Evolutionary conservation across 257 asterid genomes (phyloP).

Genomic region (Orobanche coerulescens): DNA sequence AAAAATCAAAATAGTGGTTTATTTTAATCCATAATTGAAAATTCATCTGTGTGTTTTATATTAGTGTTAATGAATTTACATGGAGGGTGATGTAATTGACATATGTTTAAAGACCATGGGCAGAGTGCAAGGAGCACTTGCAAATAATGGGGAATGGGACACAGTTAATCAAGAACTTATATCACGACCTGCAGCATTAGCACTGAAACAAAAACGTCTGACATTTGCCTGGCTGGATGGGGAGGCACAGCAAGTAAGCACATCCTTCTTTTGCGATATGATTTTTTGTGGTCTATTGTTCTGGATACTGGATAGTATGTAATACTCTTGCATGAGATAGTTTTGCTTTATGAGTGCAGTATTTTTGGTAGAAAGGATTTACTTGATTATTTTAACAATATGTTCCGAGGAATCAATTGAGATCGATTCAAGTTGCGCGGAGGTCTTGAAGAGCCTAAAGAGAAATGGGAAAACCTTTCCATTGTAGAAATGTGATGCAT

Average conservation of each 20-base stretch:
- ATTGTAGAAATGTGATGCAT: neutral
- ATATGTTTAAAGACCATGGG: conserved; percentile 67
- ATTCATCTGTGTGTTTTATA: neutral
- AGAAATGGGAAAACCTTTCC: no score
- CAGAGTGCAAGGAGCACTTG: conserved; percentile 65
- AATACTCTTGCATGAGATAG: no score
- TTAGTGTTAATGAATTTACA: neutral
- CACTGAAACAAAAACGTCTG: conserved; percentile 63
- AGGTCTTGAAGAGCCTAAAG: no score
- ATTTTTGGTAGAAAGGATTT: neutral
- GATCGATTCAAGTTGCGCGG: no score
- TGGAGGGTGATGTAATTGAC: conserved; percentile 27
- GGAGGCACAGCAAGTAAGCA: conserved; percentile 75
- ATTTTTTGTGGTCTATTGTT: neutral
- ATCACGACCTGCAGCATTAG: conserved; percentile 47
- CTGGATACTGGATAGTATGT: no score
- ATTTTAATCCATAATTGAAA: no score
- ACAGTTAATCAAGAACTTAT: conserved; percentile 37
- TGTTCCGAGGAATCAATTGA: no score
- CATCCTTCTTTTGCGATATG: conserved; percentile 13
- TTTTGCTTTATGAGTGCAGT: neutral
- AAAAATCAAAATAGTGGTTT: no score
- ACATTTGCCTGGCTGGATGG: conserved; percentile 95
- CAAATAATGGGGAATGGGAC: conserved; percentile 34
- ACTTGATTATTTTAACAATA: no score